Base-by-base conservation (phyloP, 345 rosid species). In the Rhodamnia rubescens region DNA sequence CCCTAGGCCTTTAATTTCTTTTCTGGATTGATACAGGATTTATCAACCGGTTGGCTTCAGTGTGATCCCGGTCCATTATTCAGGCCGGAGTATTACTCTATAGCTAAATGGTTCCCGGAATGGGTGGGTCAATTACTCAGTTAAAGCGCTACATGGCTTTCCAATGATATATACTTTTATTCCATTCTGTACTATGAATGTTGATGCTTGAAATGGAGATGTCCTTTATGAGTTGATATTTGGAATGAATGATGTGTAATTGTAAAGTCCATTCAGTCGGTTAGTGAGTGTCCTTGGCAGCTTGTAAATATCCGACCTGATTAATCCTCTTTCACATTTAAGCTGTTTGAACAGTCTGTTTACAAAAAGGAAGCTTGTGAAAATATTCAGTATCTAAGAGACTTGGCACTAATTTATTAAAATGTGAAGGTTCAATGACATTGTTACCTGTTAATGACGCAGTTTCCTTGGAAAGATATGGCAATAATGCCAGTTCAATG, bases 41-140 rank as follows among this genome's bases (percentile, higher is more conserved):
- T 97, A 88, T 92, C 96, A 82, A 94, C 96, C 55, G 95, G 98
- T 81, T 97, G 99, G 99, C 95, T 97, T 89, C 92, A 93, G 1
- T 97, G 99, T 89, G 98, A 97, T 85, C 98, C 99, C 49, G 99
- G 96, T 85, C 99, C 99, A 61, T 84, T 92, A 88, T 97, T 92
- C 90, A 96, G 92, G 92, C 95, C 95, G 47, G 99, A 97, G 88
- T 86, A 82, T 84, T 93, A 88, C 89, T 81, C 86, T 97, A 88
- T 93, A n/a, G n/a, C 96, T 22, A 91, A 85, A 47, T 92, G 95
- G 97, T 57, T 94, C 90, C 90, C 95, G 54, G 89, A 81, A 81
- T 95, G 96, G 99, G 98, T 93, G 89, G 90, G 90, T 85, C 82
- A 24, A 29, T 21, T 74, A n/a, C n/a, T n/a, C 69, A 61, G 20